These are phyloP conservation scores for Beauveria varroae DNA, from an alignment of 2,329 filamentous ascomycete genomes.

Conservation along the genomic window DNA sequence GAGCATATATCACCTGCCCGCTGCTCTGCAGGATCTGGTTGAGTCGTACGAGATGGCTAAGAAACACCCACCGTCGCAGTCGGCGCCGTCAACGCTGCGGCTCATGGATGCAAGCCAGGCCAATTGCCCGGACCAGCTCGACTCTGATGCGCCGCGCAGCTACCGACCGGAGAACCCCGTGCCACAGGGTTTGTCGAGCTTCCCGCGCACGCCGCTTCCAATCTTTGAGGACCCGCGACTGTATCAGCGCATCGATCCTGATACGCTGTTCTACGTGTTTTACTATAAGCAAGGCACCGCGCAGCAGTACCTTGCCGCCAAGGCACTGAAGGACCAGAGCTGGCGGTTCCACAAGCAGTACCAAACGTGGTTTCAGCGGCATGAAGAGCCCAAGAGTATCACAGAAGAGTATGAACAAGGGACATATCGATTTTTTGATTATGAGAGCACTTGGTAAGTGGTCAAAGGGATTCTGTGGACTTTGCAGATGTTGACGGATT, in stretches of 20 bases:
- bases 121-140: slow-evolving; percentile 64
- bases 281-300: slow-evolving; percentile 97
- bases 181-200: slow-evolving; percentile 67
- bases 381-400: slow-evolving; percentile 97
- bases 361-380: slow-evolving; percentile 97
- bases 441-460: slow-evolving; percentile 93
- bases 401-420: slow-evolving; percentile 98
- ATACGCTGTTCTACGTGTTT: slow-evolving; percentile 97
- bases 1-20: slow-evolving; percentile 86
- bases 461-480: too few relatives aligned
- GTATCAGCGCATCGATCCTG: slow-evolving; percentile 84
- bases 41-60: slow-evolving; percentile 85
- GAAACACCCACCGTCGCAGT: slow-evolving; percentile 53
- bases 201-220: slow-evolving; percentile 83
- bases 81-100: slow-evolving; percentile 60
- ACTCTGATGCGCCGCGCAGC: slow-evolving; percentile 74
- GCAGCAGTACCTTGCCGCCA: slow-evolving; percentile 91
- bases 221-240: slow-evolving; percentile 88
- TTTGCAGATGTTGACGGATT: not conserved
- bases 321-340: slow-evolving; percentile 95
- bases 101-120: slow-evolving; percentile 70
- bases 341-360: slow-evolving; percentile 99
- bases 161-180: slow-evolving; percentile 80
- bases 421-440: slow-evolving; percentile 98
- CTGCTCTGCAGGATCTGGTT: slow-evolving; percentile 80